Evolutionary conservation across 2,329 filamentous ascomycete genomes (phyloP), one percentile per base, ranked within the genome.

Genomic region (Byssoonygena ceratinophila): DNA sequence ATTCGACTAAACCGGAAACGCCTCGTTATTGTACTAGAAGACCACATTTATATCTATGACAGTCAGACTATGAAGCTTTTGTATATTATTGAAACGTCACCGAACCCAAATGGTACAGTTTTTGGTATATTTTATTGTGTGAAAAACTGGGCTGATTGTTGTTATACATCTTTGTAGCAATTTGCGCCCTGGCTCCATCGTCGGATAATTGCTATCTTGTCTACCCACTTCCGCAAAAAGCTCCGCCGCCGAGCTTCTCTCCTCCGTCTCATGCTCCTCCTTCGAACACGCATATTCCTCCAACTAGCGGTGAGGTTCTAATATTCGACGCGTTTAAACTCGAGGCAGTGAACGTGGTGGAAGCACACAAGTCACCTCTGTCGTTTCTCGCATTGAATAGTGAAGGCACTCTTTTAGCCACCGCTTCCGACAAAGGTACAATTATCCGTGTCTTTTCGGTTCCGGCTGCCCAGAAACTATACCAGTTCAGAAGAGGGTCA

Each of bases 41-140:
- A 95, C 62, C 86, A 95, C 66, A 94, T 97, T 57, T 98, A 97
- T 71, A 79, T 98, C 46, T 98, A 98, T 73, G 92, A 98, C 68
- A 97, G 98, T 59, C 89, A 90, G 70, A 97, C 96, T 66, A 97
- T 98, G 91, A 91, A 86, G 63, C 80, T 97, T 54, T 76, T 97
- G 37, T 85, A 89, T 68, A 94, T 88, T 4, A 94, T 97, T 58
- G 82, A 89, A 54, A 97, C 91, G 4, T 96, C 91, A 2, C 87
- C 92, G 5, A 98, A 98, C 63, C 87, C 90, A 0, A 83, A 82
- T 58, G 81, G 81, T 76, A 79, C 60, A 61, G 14, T 8, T 27
- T 9, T 11, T 22, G 8, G 11, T 8, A 16, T 39, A 5, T 18
- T 4, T 1, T 31, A 3, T 16, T 40, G 6, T 5, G 7, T n/a